phyloP scores from a whole-genome alignment of 345 rosid species.

The Dovyalis caffra region DNA sequence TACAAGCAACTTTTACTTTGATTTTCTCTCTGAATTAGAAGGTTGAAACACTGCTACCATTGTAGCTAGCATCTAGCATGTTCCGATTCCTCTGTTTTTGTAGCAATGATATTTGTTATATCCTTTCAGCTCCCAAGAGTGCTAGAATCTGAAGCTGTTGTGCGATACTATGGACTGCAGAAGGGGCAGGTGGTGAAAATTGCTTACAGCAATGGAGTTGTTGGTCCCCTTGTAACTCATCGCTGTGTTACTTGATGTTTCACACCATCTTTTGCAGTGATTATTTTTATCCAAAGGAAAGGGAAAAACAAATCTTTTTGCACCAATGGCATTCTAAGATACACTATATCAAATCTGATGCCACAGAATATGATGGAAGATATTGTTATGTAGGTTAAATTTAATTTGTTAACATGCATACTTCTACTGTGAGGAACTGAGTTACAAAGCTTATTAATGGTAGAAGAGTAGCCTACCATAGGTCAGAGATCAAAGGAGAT shows the following conservation, averaged over 20 bases:
- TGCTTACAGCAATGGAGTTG: slow-evolving; percentile 44
- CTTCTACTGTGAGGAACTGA: neutral
- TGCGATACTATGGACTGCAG: slow-evolving; percentile 62
- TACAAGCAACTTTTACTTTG: neutral
- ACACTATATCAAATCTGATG: neutral
- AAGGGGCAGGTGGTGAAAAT: slow-evolving; percentile 72
- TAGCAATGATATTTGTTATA: too few relatives aligned
- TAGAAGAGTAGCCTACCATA: too few relatives aligned
- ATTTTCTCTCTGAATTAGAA: neutral
- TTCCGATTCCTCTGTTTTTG: neutral
- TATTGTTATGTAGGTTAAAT: neutral
- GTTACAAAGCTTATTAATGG: neutral
- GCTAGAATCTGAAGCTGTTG: slow-evolving; percentile 49
- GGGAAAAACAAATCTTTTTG: neutral
- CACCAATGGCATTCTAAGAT: neutral
- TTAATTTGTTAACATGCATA: neutral
- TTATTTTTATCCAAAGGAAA: neutral
- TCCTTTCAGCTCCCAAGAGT: slow-evolving; percentile 62
- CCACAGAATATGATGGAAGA: neutral
- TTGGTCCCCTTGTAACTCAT: slow-evolving; percentile 44
- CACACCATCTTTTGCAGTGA: neutral
- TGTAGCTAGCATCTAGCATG: too few relatives aligned
- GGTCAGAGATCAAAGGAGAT: too few relatives aligned
- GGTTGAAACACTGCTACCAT: neutral
- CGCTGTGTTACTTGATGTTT: slow-evolving; percentile 38